Base-by-base conservation (phyloP, 2,329 filamentous ascomycete species). In the Cryphonectria carpinicola region DNA sequence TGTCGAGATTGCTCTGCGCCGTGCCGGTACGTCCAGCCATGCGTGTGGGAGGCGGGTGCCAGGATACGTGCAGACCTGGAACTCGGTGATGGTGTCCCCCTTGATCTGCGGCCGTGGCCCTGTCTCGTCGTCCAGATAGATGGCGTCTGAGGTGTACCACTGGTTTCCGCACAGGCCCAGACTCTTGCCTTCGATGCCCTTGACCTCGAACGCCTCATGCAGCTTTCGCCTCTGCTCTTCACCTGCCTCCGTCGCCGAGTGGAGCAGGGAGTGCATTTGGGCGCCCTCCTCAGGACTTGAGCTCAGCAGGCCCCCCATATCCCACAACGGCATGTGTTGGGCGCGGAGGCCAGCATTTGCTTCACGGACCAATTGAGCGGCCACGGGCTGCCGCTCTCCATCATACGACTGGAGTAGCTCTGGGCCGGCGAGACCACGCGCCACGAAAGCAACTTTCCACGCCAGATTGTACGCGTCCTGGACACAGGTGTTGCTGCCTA, bases 91-190 rank as follows among this genome's bases (percentile, higher is more conserved):
- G 0, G 77, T 76, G 71, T 86, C 81, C 35, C 78, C 73, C n/a
- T 69, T 58, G 4, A 63, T n/a, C 19, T 70, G n/a, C 2, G 10
- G 73, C 8, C 74, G 69, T 8, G 72, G 71, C 4, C 68, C 74
- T 3, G 68, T 58, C 69, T 79, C 78, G 66, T 77, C 76, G 6
- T 68, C 71, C 11, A 76, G 71, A 46, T 77, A 77, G 4, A 86
- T 74, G 0, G 83, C 86, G 1, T 72, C 71, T 0, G 82, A 82
- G 1, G 78, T 76, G 62, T 89, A 89, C 39, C 80, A 78, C 73
- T 89, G 87, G 68, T 86, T 86, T 84, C 88, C 88, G 72, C 87
- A 84, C 6, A 84, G 78, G 1, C 87, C 87, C 5, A 88, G 79
- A 10, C 80, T 84, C 68, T 87, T 84, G 65, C 84, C 85, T 72